Base-by-base conservation (phyloP, 306 rosid species). In the Glycine tomentella region DNA sequence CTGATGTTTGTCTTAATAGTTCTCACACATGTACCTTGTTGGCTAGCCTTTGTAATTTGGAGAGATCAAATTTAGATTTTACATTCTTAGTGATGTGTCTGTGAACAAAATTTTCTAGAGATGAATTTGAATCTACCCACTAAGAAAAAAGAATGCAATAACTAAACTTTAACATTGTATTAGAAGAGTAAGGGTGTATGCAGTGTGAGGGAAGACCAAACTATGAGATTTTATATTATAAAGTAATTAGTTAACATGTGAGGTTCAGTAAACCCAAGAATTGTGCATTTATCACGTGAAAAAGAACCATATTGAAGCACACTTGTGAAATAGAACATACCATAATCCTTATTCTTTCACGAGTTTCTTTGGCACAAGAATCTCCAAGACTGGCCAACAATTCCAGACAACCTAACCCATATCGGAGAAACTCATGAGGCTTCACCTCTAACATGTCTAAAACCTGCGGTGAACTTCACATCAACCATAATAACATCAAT, bases 361-460 rank as follows among this genome's bases (percentile, higher is more conserved):
- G 99, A 58, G 84, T 86, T 65, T 93, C 97, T 87, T 83, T 92
- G 65, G 99, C 99, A 87, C 91, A 80, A 80, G 79, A 53, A 75
- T 96, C 98, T 1, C 97, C 98, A 84, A 80, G 69, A 69, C 0
- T 78, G 65, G 92, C 93, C 85, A 96, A 86, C 51, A 72, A 11
- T 81, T 96, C 98, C 1, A 96, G 82, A 86, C 98, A 96, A 75
- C 89, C 87, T 87, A 96, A 84, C 57, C 98, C 99, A 84, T 93
- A 88, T 10, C 9, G 78, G 12, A 93, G 84, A 87, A 93, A 96
- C 69, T 92, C 99, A 80, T 85, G 83, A 63, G 99, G 99, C 90
- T 90, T 93, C 85, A 96, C 98, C 73, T 93, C 97, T 62, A 77
- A 46, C 57, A 96, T 42, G 78, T 89, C 98, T 72, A 96, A 90